Evolutionary conservation across 2,329 filamentous ascomycete species (phyloP).

Genomic region (Coniochaeta prunicola): DNA sequence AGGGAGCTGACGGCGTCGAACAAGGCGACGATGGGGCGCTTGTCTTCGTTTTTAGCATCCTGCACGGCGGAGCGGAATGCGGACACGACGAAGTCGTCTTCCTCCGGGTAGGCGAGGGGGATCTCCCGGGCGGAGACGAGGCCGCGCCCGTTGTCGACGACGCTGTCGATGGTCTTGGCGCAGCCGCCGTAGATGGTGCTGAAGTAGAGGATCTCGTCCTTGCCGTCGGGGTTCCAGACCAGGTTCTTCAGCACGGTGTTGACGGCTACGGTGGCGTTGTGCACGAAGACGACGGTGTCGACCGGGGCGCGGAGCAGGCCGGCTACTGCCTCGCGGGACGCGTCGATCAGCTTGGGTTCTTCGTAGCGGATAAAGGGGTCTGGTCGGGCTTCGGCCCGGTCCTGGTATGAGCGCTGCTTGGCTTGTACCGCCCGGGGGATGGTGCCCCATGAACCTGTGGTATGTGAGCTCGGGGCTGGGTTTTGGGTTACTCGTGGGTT

Average conservation of each 20-base stretch:
- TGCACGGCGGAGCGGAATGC: slow-evolving; percentile 54
- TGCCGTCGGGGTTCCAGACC: slow-evolving; percentile 57
- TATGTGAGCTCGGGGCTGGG: not conserved
- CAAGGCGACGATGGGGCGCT: slow-evolving; percentile 58
- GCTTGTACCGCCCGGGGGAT: slow-evolving; percentile 57
- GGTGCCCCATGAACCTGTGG: slow-evolving; percentile 69
- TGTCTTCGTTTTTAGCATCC: slow-evolving; percentile 44
- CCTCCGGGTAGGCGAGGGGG: slow-evolving; percentile 57
- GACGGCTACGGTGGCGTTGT: slow-evolving; percentile 72
- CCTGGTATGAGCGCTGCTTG: slow-evolving; percentile 57
- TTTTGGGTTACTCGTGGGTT: not conserved
- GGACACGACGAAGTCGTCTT: slow-evolving; percentile 58
- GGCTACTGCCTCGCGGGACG: slow-evolving; percentile 58
- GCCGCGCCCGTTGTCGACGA: slow-evolving; percentile 52
- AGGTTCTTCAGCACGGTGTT: slow-evolving; percentile 78
- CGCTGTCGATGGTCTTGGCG: slow-evolving; percentile 62
- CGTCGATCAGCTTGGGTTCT: slow-evolving; percentile 55
- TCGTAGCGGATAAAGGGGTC: slow-evolving; percentile 71
- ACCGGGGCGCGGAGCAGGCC: slow-evolving; percentile 56
- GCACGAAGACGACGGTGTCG: slow-evolving; percentile 66
- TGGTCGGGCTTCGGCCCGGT: slow-evolving; percentile 57
- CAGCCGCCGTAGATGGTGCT: slow-evolving; percentile 72
- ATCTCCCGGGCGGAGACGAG: slow-evolving; percentile 45
- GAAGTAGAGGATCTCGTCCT: slow-evolving; percentile 75
- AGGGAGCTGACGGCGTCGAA: slow-evolving; percentile 77